Conservation (phyloP, 441 rosid genomes). For the Gossypium davidsonii region DNA sequence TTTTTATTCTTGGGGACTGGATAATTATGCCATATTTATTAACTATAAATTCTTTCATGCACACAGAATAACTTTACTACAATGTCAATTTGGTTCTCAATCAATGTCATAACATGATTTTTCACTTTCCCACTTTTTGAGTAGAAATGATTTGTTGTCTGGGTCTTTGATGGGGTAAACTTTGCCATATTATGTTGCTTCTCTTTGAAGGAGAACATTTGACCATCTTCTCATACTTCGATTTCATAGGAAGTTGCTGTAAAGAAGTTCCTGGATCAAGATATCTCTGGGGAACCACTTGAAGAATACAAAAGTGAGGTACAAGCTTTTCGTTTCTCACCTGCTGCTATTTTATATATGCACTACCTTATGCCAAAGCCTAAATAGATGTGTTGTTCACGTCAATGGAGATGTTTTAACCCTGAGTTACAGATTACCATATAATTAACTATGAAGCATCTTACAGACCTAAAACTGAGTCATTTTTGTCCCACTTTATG, state of each 20-base stretch:
- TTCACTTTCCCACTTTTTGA: not conserved
- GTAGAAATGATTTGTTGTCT: not conserved
- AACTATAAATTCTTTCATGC: not conserved
- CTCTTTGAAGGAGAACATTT: not conserved
- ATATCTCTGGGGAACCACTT: conserved; percentile 51
- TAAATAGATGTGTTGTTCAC: not conserved
- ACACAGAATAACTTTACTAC: not conserved
- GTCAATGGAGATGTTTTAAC: not conserved
- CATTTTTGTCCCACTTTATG: not conserved
- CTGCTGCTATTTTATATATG: not conserved
- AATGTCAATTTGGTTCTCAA: not conserved
- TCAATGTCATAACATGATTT: not conserved
- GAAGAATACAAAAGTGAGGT: conserved; percentile 76
- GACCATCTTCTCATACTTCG: conserved; percentile 9
- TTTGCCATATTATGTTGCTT: not conserved
- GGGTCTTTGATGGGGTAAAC: not conserved
- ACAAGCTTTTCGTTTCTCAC: conserved; percentile 10
- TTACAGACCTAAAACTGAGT: not conserved
- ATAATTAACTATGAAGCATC: not conserved
- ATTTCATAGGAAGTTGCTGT: conserved; percentile 64
- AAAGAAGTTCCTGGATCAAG: conserved; percentile 69
- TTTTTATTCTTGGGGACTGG: not conserved
- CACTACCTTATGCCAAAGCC: not conserved
- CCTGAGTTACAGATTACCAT: not conserved
- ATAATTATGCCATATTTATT: not conserved